Conservation (phyloP, 352 stramenopile genomes). For the Globisporangium uncinulatum region DNA sequence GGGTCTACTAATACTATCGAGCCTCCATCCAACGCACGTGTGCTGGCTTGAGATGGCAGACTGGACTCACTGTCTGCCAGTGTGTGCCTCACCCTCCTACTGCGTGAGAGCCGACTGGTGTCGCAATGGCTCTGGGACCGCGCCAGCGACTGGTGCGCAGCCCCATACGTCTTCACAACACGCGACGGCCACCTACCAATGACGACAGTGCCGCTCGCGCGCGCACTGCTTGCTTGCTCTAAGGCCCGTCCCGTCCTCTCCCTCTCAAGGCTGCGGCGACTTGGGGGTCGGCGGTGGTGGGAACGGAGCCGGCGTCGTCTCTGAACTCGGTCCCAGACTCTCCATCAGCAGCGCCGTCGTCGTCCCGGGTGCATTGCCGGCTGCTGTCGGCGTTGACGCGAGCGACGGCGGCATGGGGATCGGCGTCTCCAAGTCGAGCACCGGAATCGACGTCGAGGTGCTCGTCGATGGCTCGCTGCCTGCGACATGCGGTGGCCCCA, state of each 20-base stretch:
- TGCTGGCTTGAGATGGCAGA: too few species aligned
- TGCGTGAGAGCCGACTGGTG: too few species aligned
- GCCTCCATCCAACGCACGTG: too few species aligned
- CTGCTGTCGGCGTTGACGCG: slow-evolving; percentile 9
- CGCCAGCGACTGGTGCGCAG: too few species aligned
- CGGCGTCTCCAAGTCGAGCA: slow-evolving; percentile 40
- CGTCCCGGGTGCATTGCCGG: slow-evolving; percentile 1
- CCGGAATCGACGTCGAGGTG: slow-evolving; percentile 18
- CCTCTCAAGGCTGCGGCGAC: slow-evolving; percentile 5
- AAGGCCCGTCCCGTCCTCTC: neutral
- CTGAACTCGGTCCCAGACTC: slow-evolving; percentile 16
- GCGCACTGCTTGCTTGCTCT: too few species aligned
- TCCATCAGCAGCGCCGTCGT: slow-evolving; percentile 16
- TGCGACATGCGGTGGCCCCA: slow-evolving; percentile 11
- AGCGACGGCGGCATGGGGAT: slow-evolving; percentile 45
- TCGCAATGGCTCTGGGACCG: too few species aligned
- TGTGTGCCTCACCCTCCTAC: too few species aligned
- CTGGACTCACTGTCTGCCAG: neutral
- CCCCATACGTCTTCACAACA: too few species aligned
- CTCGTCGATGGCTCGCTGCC: slow-evolving; percentile 20
- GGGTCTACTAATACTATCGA: too few species aligned
- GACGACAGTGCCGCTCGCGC: too few species aligned
- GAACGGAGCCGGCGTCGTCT: slow-evolving; percentile 11
- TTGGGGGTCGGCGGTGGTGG: slow-evolving; percentile 1
- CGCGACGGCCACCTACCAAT: too few species aligned